These are phyloP conservation scores for Hypoxylon rubiginosum DNA, from an alignment of 2,329 filamentous ascomycete species.

Conservation along the genomic window DNA sequence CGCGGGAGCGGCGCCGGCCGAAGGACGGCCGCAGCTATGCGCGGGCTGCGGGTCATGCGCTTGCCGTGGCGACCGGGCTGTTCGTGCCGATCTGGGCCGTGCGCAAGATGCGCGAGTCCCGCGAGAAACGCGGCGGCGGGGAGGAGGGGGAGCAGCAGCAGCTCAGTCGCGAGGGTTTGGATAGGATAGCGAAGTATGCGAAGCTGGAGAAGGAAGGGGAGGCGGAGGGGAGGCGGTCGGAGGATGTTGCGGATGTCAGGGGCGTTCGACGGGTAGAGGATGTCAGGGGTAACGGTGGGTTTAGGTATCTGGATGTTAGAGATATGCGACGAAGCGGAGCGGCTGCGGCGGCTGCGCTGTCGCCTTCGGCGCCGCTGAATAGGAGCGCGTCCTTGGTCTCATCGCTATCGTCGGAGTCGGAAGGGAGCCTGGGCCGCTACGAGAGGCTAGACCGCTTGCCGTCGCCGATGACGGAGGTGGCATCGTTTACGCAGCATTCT, in stretches of 20 bases:
- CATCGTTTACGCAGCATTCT: constrained; percentile 11
- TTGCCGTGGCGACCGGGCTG: constrained; percentile 15
- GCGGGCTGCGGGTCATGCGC: constrained; percentile 7
- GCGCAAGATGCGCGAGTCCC: neutral
- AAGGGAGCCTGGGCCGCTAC: constrained; percentile 23
- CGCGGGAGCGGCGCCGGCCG: constrained; percentile 10
- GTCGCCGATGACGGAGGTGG: constrained; percentile 28
- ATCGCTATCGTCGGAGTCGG: constrained; percentile 25
- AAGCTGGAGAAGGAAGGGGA: constrained; percentile 9
- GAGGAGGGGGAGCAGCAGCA: constrained; percentile 1
- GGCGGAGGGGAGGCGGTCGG: neutral
- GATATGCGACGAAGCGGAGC: neutral
- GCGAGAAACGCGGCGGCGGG: neutral
- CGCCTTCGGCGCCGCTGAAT: neutral
- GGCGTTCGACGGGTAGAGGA: neutral
- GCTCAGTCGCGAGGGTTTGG: neutral
- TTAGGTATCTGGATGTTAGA: neutral
- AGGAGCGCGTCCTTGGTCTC: constrained; percentile 24
- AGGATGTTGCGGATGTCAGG: neutral
- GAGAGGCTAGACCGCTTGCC: constrained; percentile 26
- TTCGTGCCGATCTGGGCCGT: constrained; percentile 19
- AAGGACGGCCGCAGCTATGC: constrained; percentile 15
- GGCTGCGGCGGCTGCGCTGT: neutral
- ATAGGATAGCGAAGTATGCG: constrained; percentile 11
- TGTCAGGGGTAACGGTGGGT: neutral